Conservation (phyloP, 495 filamentous ascomycete species). For the Xylaria grammica region DNA sequence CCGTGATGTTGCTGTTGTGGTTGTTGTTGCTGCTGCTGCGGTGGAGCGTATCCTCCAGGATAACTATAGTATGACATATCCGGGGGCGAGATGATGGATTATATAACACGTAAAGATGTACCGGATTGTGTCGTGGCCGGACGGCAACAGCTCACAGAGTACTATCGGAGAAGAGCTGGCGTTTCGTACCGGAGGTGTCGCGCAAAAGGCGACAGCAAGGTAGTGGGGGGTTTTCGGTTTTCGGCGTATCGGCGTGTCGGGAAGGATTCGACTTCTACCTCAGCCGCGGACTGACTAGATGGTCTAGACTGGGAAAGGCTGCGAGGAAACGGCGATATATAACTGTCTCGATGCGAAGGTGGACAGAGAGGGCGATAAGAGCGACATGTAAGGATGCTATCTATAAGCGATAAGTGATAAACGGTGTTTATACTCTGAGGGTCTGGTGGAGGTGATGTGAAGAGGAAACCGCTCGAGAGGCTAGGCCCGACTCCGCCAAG, state of each 20-base stretch:
- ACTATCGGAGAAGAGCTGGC: slow-evolving; percentile 3
- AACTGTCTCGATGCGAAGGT: slow-evolving; percentile 4
- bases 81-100: neutral
- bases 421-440: slow-evolving; percentile 7
- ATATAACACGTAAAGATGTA: neutral
- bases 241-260: slow-evolving; percentile 21
- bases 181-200: neutral
- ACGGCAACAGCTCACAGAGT: neutral
- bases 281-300: neutral
- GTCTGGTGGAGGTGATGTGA: neutral
- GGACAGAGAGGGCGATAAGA: slow-evolving; percentile 1
- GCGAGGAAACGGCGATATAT: slow-evolving; percentile 23
- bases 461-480: slow-evolving; percentile 14
- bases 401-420: slow-evolving; percentile 11
- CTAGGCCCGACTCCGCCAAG: slow-evolving; percentile 13
- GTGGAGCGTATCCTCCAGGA: slow-evolving; percentile 47
- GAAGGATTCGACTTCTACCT: slow-evolving; percentile 13
- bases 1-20: slow-evolving; percentile 41
- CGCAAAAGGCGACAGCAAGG: neutral
- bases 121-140: neutral
- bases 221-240: neutral
- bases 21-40: slow-evolving; percentile 46
- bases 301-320: slow-evolving; percentile 20
- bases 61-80: slow-evolving; percentile 50
- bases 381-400: slow-evolving; percentile 12